phyloP scores from a whole-genome alignment of 441 rosid species.

The Gossypium armourianum region DNA sequence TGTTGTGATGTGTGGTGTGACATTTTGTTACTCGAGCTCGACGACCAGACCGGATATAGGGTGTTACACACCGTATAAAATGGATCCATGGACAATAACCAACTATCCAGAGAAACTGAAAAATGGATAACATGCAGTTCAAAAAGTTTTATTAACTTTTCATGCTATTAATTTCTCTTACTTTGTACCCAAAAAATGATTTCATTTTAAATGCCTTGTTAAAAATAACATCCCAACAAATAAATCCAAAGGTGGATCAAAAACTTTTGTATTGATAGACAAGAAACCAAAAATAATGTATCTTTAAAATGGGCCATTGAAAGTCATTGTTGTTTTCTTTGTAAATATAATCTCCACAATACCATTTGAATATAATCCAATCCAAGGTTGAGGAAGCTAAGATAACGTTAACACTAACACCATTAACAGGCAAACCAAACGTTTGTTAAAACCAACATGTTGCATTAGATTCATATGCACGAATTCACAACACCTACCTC shows the following conservation, averaged over 20 bases:
- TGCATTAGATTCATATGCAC: neutral
- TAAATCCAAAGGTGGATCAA: neutral
- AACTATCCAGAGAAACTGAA: too few species aligned
- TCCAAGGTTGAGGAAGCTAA: neutral
- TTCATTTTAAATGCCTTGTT: neutral
- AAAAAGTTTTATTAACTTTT: too few species aligned
- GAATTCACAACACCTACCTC: neutral
- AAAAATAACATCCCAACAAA: neutral
- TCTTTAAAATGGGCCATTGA: neutral
- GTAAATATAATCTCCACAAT: neutral
- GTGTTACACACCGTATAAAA: too few species aligned
- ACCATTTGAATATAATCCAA: neutral
- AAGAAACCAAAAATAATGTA: neutral
- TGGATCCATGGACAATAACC: too few species aligned
- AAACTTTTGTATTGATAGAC: neutral
- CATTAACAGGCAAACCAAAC: neutral
- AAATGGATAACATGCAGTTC: too few species aligned
- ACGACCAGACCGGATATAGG: too few species aligned
- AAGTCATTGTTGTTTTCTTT: neutral
- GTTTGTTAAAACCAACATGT: neutral
- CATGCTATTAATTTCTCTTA: too few species aligned
- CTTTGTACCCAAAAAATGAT: neutral
- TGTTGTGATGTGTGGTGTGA: too few species aligned
- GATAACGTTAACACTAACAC: neutral
- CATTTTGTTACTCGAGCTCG: too few species aligned